Evolutionary conservation across 768 basidiomycete genomes (phyloP), one percentile per base, ranked within the genome.

Genomic region (Russula ochroleuca): DNA sequence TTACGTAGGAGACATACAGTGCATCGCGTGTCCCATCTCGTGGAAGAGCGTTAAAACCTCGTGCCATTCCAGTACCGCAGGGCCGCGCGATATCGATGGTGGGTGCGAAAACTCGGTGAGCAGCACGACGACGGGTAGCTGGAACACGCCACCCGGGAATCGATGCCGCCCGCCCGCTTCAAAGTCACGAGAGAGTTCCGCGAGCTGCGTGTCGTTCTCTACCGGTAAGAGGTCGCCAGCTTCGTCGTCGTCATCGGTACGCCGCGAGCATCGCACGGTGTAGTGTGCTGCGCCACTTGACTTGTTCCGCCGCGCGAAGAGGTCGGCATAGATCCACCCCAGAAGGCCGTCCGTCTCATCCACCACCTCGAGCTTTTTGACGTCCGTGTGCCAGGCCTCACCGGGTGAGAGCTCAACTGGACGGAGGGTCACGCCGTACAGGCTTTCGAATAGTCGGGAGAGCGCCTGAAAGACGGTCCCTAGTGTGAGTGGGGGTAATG

Each of bases 21-120:
- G 97, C 84, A 99, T 94, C 13, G 97, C 97, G 76, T 99, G 97
- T 0, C 97, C 97, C 94, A 98, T 97, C 76, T 99, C 97, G 70
- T 99, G 97, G 76, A 94, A 97, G 25, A 98, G 77, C 2, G 96
- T 98, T 72, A 90, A 79, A 10, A 98, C 92, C 69, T 98, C 94
- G 69, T 90, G 88, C 94, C 95, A 98, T 61, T 87, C 85, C 23
- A 99, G 76, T 55, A 87, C 75, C 0, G 92, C 86, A 6, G 91
- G 82, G 0, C 87, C 88, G 14, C 79, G 75, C n/a, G 80, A 75
- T 19, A 80, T 65, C 3, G 83, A 78, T 21, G 49, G 48, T 23
- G 90, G 86, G 33, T 79, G 81, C 23, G 83, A 77, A 69, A 98
- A 97, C 70, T 95, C 95, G 69, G 92, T 96, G 8, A 94, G 76